Percentiles rank a stretch among this genome's conserved stretches.
phyloP scores from a whole-genome alignment of 345 rosid species.

The Euphorbia lathyris region DNA sequence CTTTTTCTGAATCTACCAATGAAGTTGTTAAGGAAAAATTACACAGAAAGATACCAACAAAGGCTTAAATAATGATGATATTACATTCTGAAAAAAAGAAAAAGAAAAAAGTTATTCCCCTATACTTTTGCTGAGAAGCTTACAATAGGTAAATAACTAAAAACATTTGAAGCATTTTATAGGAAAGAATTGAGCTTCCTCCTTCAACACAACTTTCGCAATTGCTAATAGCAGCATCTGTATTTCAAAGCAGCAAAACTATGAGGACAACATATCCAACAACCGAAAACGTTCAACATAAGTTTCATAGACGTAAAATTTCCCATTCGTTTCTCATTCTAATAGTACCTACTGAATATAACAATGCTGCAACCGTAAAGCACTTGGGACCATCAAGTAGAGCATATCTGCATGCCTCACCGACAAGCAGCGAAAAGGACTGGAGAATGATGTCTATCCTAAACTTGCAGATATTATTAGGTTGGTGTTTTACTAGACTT shows the following conservation, averaged over 20 bases:
- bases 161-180: not conserved
- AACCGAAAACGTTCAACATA: not conserved
- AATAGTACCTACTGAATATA: not conserved
- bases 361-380: not conserved
- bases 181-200: not conserved
- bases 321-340: not conserved
- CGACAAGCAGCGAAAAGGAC: not conserved
- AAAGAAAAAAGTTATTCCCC: not conserved
- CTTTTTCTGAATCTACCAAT: too few species aligned
- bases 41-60: not conserved
- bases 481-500: not conserved
- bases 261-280: not conserved
- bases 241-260: not conserved
- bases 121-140: not conserved
- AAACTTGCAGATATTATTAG: not conserved
- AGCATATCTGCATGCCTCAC: too few species aligned
- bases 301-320: not conserved
- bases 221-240: too few species aligned
- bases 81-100: not conserved
- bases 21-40: not conserved
- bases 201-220: not conserved
- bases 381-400: not conserved
- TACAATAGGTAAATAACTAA: conserved; percentile 1
- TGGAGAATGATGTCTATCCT: not conserved
- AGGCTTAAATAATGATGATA: not conserved